Evolutionary conservation across 768 basidiomycete genomes (phyloP).

Genomic region (Boletus vinaceobasis): DNA sequence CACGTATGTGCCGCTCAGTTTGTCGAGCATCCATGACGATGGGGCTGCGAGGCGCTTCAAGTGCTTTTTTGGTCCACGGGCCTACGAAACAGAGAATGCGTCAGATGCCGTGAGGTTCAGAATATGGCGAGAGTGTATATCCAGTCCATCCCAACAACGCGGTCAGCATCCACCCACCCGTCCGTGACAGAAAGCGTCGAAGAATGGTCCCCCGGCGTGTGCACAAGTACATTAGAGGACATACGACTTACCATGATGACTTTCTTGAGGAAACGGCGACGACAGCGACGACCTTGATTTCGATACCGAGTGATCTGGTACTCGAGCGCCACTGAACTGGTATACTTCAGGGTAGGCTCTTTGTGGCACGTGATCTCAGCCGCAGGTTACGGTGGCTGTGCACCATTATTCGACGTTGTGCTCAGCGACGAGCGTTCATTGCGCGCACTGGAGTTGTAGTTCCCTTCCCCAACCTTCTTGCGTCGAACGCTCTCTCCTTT

Average conservation of each 20-base stretch:
- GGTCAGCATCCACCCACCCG: constrained; percentile 28
- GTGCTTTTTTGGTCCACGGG: constrained; percentile 98
- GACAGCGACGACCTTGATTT: constrained; percentile 22
- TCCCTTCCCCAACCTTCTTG: not conserved
- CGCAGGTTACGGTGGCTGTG: constrained; percentile 11
- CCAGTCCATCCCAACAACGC: constrained; percentile 17
- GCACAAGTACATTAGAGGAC: not conserved
- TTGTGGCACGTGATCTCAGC: constrained; percentile 20
- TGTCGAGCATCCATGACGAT: constrained; percentile 99
- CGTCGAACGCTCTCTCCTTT: not conserved
- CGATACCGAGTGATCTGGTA: constrained; percentile 11
- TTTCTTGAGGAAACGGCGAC: constrained; percentile 27
- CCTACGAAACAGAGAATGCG: constrained; percentile 45
- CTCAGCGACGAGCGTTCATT: not conserved
- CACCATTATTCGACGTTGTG: not conserved
- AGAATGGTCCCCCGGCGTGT: not conserved
- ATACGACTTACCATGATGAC: constrained; percentile 31
- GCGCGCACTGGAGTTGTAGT: not conserved
- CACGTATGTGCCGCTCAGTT: constrained; percentile 93
- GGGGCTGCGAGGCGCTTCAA: constrained; percentile 97
- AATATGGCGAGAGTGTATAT: constrained; percentile 1
- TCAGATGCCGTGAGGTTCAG: constrained; percentile 12
- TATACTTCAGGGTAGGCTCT: constrained; percentile 25
- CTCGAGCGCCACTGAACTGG: not conserved
- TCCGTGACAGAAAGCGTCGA: not conserved